These are phyloP conservation scores for Penicillium salamii DNA, from an alignment of 495 filamentous ascomycete genomes.

Conservation along the genomic window DNA sequence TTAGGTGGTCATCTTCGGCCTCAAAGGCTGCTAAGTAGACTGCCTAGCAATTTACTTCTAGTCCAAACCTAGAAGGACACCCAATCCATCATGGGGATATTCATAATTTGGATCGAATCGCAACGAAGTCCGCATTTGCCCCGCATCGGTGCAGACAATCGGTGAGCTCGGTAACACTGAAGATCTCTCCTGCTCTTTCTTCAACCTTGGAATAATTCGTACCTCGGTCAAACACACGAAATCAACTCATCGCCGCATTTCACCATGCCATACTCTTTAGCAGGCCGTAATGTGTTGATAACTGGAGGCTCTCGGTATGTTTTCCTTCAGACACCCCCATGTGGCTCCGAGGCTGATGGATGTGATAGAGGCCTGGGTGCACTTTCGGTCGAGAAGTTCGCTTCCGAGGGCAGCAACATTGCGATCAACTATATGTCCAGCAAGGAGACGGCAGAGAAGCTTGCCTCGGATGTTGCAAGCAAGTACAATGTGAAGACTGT, in stretches of 20 bases:
- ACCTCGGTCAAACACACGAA: too few species aligned
- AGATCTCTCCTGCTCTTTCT: background rate
- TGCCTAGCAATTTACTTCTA: too few species aligned
- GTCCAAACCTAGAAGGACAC: too few species aligned
- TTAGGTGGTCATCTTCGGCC: too few species aligned
- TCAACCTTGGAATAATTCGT: too few species aligned
- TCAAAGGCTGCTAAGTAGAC: too few species aligned
- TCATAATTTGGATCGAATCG: background rate
- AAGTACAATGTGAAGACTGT: conserved; percentile 54
- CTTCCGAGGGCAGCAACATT: conserved; percentile 62
- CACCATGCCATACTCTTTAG: conserved; percentile 61
- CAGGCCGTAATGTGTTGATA: conserved; percentile 62
- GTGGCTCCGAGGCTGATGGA: background rate
- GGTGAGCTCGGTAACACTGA: background rate
- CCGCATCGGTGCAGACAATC: background rate
- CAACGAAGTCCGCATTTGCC: background rate
- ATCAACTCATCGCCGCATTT: too few species aligned
- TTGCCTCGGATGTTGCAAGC: conserved; percentile 49
- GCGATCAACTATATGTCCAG: conserved; percentile 68
- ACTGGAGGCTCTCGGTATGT: conserved; percentile 65
- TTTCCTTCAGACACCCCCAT: background rate
- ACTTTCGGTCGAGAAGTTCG: conserved; percentile 61
- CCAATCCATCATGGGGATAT: too few species aligned
- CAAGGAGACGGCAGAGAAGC: conserved; percentile 49
- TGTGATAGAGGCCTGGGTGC: conserved; percentile 61